Evolutionary conservation across 2,329 filamentous ascomycete species (phyloP).

Genomic region (Sporothrix variecibatus): DNA sequence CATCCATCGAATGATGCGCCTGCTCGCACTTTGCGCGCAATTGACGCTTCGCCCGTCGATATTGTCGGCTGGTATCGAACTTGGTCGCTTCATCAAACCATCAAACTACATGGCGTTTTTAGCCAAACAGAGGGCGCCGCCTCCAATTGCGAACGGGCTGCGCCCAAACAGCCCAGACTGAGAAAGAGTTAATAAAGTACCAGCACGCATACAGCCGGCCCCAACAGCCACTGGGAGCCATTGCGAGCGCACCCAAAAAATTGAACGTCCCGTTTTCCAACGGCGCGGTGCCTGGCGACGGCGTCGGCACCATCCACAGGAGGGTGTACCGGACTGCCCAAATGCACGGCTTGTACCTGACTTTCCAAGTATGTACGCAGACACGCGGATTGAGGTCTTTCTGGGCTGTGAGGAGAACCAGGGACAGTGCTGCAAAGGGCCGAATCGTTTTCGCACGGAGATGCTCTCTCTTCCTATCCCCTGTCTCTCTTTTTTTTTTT

Average conservation of each 20-base stretch:
- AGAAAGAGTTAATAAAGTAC: neutral
- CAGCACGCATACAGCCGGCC: neutral
- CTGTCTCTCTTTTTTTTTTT: neutral
- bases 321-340: constrained; percentile 11
- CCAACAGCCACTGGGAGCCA: neutral
- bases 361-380: neutral
- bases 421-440: constrained; percentile 4
- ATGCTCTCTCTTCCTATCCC: neutral
- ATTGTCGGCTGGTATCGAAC: neutral
- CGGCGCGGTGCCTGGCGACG: constrained; percentile 23
- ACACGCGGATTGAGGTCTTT: neutral
- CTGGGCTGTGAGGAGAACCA: neutral
- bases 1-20: neutral
- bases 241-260: neutral
- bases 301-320: constrained; percentile 17
- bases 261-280: constrained; percentile 20
- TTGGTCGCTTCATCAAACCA: constrained; percentile 5
- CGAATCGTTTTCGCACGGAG: constrained; percentile 8
- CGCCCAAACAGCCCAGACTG: neutral
- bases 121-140: constrained; percentile 1
- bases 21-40: neutral
- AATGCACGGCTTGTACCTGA: neutral
- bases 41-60: constrained; percentile 3
- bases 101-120: neutral
- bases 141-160: neutral